Base-by-base conservation (phyloP, 257 asterid genomes). In the Solanum chaucha region DNA sequence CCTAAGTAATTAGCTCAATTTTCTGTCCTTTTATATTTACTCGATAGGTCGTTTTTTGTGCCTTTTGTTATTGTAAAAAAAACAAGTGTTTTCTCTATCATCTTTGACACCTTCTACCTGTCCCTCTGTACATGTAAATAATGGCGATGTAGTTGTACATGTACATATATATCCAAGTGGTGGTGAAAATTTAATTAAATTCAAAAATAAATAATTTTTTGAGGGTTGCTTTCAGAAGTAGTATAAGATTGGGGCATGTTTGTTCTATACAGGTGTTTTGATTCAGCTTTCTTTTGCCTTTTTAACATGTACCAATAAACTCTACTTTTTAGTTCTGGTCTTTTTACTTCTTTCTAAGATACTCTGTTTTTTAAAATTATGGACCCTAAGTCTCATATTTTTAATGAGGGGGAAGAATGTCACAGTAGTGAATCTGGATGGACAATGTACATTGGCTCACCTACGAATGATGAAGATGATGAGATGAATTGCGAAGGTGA, bases 361-460 rank as follows among this genome's bases (percentile, higher is more conserved):
- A 32, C 35, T 82, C 77, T 71, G n/a, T 44, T 51, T 58, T 55
- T 44, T 51, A 19, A 4, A 13, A 58, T 58, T 72, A 91, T 89
- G 93, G 91, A 91, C 67, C 87, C 89, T 65, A 85, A 46, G 35
- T 44, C 91, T 68, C 87, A 89, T 15, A 22, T 24, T 15, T 67
- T 61, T 87, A 90, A 89, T 82, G 90, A 67, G 35, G 91, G 58
- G 26, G 93, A 91, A 85, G 93, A 89, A 71, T 91, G 93, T 81
- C 90, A 91, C 85, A 91, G 93, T 87, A 85, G 90, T 87, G 93
- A 91, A 89, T 91, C 93, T 30, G 93, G 93, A 11, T 91, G 92
- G n/a, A n/a, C n/a, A n/a, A n/a, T n/a, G n/a, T n/a, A n/a, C n/a
- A n/a, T n/a, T n/a, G n/a, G n/a, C n/a, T 89, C 92, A 11, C 87